phyloP scores from a whole-genome alignment of 140 eudicot genomes.

The Stevia rebaudiana region DNA sequence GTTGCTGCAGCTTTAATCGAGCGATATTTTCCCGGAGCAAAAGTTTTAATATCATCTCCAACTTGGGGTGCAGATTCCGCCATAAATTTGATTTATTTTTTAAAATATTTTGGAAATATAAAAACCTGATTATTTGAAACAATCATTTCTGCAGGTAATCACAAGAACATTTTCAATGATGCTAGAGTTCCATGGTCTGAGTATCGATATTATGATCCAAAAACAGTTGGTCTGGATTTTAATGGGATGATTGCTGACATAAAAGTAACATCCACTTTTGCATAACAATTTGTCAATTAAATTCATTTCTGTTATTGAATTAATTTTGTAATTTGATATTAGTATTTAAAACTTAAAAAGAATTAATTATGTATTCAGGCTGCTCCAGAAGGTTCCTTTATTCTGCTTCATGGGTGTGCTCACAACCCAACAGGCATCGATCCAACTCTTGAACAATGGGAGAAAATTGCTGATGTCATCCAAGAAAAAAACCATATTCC shows the following conservation, averaged over 20 bases:
- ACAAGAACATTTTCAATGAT: conserved; percentile 93
- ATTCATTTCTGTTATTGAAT: not conserved
- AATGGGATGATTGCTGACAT: conserved; percentile 94
- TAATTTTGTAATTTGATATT: not conserved
- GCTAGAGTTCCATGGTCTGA: conserved; percentile 99
- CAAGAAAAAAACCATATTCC: conserved; percentile 91
- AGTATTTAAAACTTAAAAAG: not conserved
- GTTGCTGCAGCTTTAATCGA: conserved; percentile 94
- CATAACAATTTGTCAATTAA: not conserved
- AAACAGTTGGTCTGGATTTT: conserved; percentile 87
- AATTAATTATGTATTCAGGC: conserved; percentile 45
- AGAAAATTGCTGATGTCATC: conserved; percentile 81
- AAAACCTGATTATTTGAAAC: not conserved
- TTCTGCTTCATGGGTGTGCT: conserved; percentile 98
- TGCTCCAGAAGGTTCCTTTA: conserved; percentile 90
- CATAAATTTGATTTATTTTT: not conserved
- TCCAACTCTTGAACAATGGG: conserved; percentile 96
- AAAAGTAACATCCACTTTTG: conserved; percentile 44
- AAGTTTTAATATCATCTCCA: conserved; percentile 90
- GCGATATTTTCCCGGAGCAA: conserved; percentile 88
- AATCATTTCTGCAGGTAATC: conserved; percentile 63
- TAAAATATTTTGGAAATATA: not conserved
- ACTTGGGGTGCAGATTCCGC: conserved; percentile 72
- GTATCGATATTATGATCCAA: conserved; percentile 92
- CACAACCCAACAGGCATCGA: conserved; percentile 99